Percentiles rank a stretch among this genome's conserved stretches.
Conservation (phyloP, 2,329 filamentous ascomycete genomes). For the Colletotrichum aenigma region DNA sequence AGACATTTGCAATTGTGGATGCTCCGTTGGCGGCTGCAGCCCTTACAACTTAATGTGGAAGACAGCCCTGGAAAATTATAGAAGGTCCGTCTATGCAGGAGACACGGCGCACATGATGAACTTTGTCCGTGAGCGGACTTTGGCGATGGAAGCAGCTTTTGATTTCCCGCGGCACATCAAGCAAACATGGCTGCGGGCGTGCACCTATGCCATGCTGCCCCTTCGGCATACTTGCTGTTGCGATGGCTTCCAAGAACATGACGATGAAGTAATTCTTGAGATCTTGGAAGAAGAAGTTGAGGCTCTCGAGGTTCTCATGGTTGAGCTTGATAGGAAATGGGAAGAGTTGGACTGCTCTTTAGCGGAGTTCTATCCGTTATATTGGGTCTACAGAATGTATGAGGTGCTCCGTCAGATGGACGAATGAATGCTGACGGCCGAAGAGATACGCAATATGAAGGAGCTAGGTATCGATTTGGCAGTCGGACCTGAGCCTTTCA, state of each 20-base stretch:
- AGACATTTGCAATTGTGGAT: background rate
- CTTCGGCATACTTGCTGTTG: background rate
- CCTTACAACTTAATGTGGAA: background rate
- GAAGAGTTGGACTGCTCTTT: background rate
- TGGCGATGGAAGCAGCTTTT: background rate
- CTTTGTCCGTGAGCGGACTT: too few relatives aligned
- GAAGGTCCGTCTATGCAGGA: too few relatives aligned
- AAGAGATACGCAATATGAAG: fast-evolving
- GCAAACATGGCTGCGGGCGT: background rate
- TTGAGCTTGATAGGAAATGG: background rate
- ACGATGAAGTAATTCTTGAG: background rate
- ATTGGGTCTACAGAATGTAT: background rate
- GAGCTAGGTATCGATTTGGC: background rate
- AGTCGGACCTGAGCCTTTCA: background rate
- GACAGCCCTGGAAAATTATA: too few relatives aligned
- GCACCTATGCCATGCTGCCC: background rate
- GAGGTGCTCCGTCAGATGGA: background rate
- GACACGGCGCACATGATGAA: too few relatives aligned
- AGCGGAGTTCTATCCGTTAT: background rate
- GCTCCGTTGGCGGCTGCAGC: background rate
- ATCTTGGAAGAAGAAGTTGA: background rate
- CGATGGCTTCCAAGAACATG: background rate
- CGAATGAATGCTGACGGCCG: background rate
- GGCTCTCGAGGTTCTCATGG: background rate
- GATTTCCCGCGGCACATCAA: background rate